A percentile compares a stretch with the other conserved stretches of the same genome.
Evolutionary conservation across 805 yeast species (phyloP).

Genomic region (Saccharomyces kudriavzevii): DNA sequence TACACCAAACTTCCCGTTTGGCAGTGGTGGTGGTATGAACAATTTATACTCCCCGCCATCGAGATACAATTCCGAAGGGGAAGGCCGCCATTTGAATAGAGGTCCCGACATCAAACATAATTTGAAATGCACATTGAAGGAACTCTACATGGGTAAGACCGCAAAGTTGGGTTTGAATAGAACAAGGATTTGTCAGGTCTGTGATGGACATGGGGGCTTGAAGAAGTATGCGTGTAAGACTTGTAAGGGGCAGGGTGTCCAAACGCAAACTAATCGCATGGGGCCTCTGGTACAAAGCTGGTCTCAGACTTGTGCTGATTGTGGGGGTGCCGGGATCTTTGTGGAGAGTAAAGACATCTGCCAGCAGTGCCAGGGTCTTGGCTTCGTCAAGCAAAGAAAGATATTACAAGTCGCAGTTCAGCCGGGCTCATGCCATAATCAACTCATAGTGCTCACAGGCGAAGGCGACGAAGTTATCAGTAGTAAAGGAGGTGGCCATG

Average conservation of each 20-base stretch:
- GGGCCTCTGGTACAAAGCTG: constrained; percentile 40
- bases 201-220: constrained; percentile 47
- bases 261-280: constrained; percentile 33
- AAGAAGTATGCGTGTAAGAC: constrained; percentile 26
- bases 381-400: constrained; percentile 40
- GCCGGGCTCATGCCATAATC: constrained; percentile 50
- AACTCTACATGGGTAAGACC: constrained; percentile 50
- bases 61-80: not conserved
- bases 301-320: constrained; percentile 38
- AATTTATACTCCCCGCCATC: not conserved
- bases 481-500: constrained; percentile 22
- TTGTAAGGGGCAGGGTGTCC: constrained; percentile 39
- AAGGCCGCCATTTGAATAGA: not conserved
- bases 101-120: constrained; percentile 54
- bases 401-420: constrained; percentile 45
- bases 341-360: constrained; percentile 32
- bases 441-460: constrained; percentile 44
- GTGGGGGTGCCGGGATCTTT: constrained; percentile 36
- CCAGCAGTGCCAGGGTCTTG: constrained; percentile 37
- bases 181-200: constrained; percentile 39
- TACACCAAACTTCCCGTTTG: not conserved
- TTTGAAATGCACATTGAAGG: constrained; percentile 44
- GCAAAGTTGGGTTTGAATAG: constrained; percentile 48
- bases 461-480: constrained; percentile 56
- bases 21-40: not conserved